Evolutionary conservation across 2,329 filamentous ascomycete species (phyloP).

Genomic region (Trichoderma polysporum): DNA sequence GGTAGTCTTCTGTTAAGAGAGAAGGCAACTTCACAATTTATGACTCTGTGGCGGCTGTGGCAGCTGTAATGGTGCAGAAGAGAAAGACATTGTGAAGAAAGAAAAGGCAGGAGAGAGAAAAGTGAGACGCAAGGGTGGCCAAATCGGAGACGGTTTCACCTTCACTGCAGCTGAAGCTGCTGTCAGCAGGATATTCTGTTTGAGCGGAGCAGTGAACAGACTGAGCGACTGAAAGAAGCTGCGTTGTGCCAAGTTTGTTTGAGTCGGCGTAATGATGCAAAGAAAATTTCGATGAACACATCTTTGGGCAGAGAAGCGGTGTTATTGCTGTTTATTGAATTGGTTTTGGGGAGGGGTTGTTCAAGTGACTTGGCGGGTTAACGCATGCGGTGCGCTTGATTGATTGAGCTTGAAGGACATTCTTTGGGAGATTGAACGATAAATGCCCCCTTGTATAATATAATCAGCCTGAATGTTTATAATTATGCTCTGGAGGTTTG

Average conservation of each 20-base stretch:
- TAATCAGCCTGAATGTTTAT: neutral
- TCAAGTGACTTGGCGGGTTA: neutral
- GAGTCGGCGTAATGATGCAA: neutral
- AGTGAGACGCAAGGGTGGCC: too few relatives aligned
- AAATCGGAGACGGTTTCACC: too few relatives aligned
- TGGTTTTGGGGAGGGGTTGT: neutral
- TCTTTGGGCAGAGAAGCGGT: neutral
- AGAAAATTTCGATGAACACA: neutral
- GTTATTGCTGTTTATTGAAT: neutral
- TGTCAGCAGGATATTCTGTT: neutral
- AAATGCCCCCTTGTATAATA: neutral
- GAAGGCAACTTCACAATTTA: too few relatives aligned
- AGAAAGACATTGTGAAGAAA: too few relatives aligned
- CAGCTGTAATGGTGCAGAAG: too few relatives aligned
- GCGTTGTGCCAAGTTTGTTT: neutral
- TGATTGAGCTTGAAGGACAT: neutral
- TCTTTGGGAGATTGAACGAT: neutral
- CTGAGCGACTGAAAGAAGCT: neutral
- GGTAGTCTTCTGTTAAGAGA: too few relatives aligned
- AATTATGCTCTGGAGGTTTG: neutral
- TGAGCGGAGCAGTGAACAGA: neutral
- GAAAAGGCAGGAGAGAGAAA: too few relatives aligned
- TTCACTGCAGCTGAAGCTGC: neutral
- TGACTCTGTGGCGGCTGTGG: too few relatives aligned
- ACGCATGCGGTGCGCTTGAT: too few relatives aligned